Percentiles rank a stretch among this genome's conserved stretches.
Conservation (phyloP, 176 grass and related monocot species). For the Raddia distichophylla region DNA sequence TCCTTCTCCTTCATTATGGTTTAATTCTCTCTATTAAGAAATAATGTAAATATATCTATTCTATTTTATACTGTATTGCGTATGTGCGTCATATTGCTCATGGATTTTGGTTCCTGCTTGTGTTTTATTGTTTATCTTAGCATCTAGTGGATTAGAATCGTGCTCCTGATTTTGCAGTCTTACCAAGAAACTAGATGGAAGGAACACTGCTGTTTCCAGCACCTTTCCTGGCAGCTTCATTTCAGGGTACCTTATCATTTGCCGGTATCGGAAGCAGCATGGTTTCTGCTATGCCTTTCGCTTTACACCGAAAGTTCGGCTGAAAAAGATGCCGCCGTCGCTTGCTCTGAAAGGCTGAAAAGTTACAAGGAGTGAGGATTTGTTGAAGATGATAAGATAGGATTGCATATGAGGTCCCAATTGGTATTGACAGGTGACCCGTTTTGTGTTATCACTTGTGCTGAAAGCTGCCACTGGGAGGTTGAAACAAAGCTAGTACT, state of each 20-base stretch:
- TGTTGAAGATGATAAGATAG: neutral
- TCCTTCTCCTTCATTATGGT: constrained; percentile 46
- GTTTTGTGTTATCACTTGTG: constrained; percentile 18
- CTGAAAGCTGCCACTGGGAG: neutral
- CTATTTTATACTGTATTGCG: constrained; percentile 45
- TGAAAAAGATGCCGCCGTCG: neutral
- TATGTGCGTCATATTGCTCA: constrained; percentile 19
- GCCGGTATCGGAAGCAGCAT: neutral
- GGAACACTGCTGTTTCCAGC: neutral
- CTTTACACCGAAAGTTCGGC: neutral
- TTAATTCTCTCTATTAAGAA: constrained; percentile 67
- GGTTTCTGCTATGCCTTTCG: neutral
- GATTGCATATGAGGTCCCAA: neutral
- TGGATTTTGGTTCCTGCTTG: neutral
- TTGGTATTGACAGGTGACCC: constrained; percentile 22
- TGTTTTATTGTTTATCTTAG: neutral
- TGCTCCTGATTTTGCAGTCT: neutral
- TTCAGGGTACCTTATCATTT: neutral
- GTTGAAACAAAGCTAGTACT: neutral
- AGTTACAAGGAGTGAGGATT: neutral
- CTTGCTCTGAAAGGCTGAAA: neutral
- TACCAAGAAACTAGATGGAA: neutral
- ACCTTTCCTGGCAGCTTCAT: neutral
- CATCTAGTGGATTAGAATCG: neutral
- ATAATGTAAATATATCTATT: constrained; percentile 80